phyloP scores from a whole-genome alignment of 805 yeast genomes.

The Candida sphagnicola region DNA sequence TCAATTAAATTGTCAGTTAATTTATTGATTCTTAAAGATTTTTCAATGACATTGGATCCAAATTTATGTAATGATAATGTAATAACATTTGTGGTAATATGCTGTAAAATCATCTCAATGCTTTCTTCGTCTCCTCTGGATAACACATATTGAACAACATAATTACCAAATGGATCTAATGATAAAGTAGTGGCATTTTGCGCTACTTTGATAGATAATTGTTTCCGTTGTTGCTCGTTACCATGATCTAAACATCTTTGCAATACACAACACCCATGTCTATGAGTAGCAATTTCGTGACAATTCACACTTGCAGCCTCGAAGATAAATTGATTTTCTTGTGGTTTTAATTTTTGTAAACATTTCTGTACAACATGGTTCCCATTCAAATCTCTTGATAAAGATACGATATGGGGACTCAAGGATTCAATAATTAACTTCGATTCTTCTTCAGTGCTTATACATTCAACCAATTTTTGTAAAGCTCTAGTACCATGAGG shows the following conservation, averaged over 20 bases:
- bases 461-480: slow-evolving; percentile 86
- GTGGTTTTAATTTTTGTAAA: slow-evolving; percentile 62
- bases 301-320: slow-evolving; percentile 77
- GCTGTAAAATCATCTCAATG: slow-evolving; percentile 29
- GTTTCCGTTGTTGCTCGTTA: slow-evolving; percentile 59
- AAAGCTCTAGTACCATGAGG: slow-evolving; percentile 97
- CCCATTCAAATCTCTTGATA: slow-evolving; percentile 90
- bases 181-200: slow-evolving; percentile 65
- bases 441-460: slow-evolving; percentile 69
- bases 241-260: slow-evolving; percentile 96
- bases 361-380: slow-evolving; percentile 96
- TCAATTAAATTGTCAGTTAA: slow-evolving; percentile 43
- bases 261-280: slow-evolving; percentile 96
- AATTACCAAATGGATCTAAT: slow-evolving; percentile 93
- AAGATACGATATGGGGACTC: slow-evolving; percentile 65
- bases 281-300: slow-evolving; percentile 82
- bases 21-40: slow-evolving; percentile 45
- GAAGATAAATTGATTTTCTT: slow-evolving; percentile 82
- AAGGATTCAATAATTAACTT: slow-evolving; percentile 56
- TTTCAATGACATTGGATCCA: slow-evolving; percentile 59
- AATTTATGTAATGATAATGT: slow-evolving; percentile 55
- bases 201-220: slow-evolving; percentile 65
- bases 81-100: slow-evolving; percentile 33
- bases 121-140: slow-evolving; percentile 41
- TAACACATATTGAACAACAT: slow-evolving; percentile 90